Evolutionary conservation across 371 early-diverging fungal species (phyloP), one percentile per base, ranked within the genome.

Genomic region (Mucor indicus): DNA sequence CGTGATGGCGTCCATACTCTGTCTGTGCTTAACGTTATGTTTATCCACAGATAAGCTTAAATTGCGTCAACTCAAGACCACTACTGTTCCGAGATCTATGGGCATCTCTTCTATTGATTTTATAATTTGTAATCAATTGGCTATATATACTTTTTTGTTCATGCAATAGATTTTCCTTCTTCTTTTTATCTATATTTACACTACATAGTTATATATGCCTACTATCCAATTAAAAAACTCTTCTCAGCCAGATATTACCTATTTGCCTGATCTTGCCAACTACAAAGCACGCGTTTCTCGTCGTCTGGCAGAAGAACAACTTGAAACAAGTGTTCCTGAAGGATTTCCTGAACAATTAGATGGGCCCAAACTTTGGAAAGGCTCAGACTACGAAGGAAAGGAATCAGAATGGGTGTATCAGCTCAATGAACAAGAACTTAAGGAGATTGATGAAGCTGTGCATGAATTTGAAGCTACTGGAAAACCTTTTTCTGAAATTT

Each of bases 351-450:
- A 47, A n/a, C 50, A 59, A 48, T 37, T 63, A 13, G 52, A 55
- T 15, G 64, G 64, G 4, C 60, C 64, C 7, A 63, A 63, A 19
- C 44, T 63, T 10, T 63, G 64, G 64, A 59, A 54, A 39, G 59
- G 59, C 7, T 38, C 25, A n/a, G 64, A 63, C 13, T 63, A 48
- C 32, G 48, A 63, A 41, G 64, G 59, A 23, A 54, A 52, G 30
- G 64, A 63, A 35, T 27, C 35, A 12, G 48, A 59, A 41, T 63
- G 64, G 64, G 50, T 63, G 8, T 63, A 63, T 31, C 12, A 44
- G 6, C 32, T 63, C 3, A 51, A 20, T 38, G 42, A 50, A 20
- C 23, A 58, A 39, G 64, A 63, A 22, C 49, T 63, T 16, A 16
- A 55, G 9, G 64, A 63, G 41, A 48, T 63, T 5, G 50, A 63